Percentiles rank a stretch among this genome's conserved stretches.
Conservation (phyloP, 345 rosid genomes). For the Mallotus nudiflorus region DNA sequence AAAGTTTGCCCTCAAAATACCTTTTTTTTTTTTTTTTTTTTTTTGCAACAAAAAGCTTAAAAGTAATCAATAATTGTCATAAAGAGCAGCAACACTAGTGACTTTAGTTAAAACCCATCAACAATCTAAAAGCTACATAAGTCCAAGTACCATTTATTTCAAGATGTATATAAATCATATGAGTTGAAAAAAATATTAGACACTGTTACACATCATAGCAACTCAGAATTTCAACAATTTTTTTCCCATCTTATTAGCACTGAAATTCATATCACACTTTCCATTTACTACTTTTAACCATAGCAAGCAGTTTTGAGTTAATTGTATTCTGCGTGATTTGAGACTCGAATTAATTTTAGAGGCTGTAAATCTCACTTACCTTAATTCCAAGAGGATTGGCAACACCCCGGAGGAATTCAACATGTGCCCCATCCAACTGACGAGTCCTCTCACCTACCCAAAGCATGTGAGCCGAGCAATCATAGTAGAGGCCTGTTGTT, state of each 20-base stretch:
- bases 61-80: background rate
- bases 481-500: slow-evolving; percentile 64
- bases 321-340: background rate
- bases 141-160: background rate
- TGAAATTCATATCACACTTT: background rate
- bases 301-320: too few species aligned
- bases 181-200: background rate
- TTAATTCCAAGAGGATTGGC: slow-evolving; percentile 63
- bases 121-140: background rate
- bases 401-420: slow-evolving; percentile 62
- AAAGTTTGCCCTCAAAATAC: too few species aligned
- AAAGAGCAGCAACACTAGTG: too few species aligned
- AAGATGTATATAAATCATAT: background rate
- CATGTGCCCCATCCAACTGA: slow-evolving; percentile 70
- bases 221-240: too few species aligned
- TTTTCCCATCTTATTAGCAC: background rate
- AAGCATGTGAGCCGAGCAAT: slow-evolving; percentile 69
- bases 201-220: background rate
- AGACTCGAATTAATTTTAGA: background rate
- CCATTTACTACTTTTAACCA: too few species aligned
- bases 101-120: too few species aligned
- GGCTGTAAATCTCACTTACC: slow-evolving; percentile 1
- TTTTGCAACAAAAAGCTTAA: background rate
- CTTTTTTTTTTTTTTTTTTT: too few species aligned
- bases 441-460: slow-evolving; percentile 80